Base-by-base conservation (phyloP, 805 yeast species). In the Scheffersomyces spartinae region DNA sequence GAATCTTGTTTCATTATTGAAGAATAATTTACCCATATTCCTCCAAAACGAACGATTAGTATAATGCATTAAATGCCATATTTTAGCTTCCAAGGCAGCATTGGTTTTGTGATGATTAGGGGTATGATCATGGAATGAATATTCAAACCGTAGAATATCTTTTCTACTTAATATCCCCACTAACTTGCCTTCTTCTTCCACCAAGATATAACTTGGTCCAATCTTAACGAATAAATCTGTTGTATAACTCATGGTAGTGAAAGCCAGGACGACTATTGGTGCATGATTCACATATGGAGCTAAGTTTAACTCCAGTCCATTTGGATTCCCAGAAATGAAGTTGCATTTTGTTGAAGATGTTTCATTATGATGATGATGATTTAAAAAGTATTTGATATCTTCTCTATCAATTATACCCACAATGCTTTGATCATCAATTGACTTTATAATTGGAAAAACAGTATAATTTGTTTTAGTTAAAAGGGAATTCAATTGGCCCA, bases 101-200 rank as follows among this genome's bases (percentile, higher is more conserved):
- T 24, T 10, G 23, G 19, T 35, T 24, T 26, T 31, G 8, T 24
- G 15, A 7, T 17, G 18, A 17, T 27, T 32, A 5, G 33, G 18
- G 18, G 38, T 42, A 25, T 56, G 55, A 18, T 44, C 42, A 27
- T 53, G 55, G n/a, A 34, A 31, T 7, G 59, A 52, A 30, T 52
- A 43, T 35, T 75, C 79, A 39, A 68, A 83, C 33, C 75, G 61
- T 26, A 86, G 49, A 10, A 88, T 59, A 43, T 86, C 97, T 42
- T 91, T 91, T 30, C 86, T 64, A 0, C 95, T 83, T 2, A 93
- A 54, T n/a, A 83, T 43, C 0, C 98, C 98, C 9, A 62, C 63
- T 10, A 83, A 43, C 2, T 44, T 33, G 2, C 86, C 91, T 16
- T 64, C 50, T 7, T 71, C 62, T 28, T 75, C 78, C 2, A 82